A percentile compares a stretch with the other conserved stretches of the same genome.
phyloP scores from a whole-genome alignment of 768 basidiomycete species.

The Leccinum boreale region DNA sequence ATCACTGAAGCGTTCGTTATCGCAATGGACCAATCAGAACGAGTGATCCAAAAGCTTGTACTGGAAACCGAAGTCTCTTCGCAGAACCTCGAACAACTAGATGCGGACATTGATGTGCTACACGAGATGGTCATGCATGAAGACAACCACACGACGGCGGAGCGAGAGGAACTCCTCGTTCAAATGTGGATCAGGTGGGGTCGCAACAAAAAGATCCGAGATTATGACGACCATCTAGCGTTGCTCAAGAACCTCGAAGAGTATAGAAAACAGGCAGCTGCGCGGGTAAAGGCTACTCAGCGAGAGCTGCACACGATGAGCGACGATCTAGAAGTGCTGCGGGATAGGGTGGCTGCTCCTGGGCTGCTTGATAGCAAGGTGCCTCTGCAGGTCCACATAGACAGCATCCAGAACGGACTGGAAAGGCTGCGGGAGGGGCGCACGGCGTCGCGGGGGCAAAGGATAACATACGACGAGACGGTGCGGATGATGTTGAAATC shows the following conservation, averaged over 20 bases:
- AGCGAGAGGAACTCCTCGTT: slow-evolving; percentile 53
- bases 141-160: slow-evolving; percentile 41
- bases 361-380: slow-evolving; percentile 56
- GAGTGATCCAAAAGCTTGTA: slow-evolving; percentile 51
- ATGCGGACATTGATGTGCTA: slow-evolving; percentile 53
- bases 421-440: slow-evolving; percentile 55
- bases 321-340: slow-evolving; percentile 72
- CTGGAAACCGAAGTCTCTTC: slow-evolving; percentile 64
- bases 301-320: slow-evolving; percentile 61
- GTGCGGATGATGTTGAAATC: slow-evolving; percentile 23
- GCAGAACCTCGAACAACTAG: slow-evolving; percentile 56
- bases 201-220: slow-evolving; percentile 49
- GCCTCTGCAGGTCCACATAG: slow-evolving; percentile 73
- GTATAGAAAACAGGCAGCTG: slow-evolving; percentile 60
- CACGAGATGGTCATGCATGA: slow-evolving; percentile 63
- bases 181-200: slow-evolving; percentile 71
- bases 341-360: slow-evolving; percentile 69
- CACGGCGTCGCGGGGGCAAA: slow-evolving; percentile 46
- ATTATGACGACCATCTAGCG: slow-evolving; percentile 47
- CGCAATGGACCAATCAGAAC: slow-evolving; percentile 59
- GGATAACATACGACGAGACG: slow-evolving; percentile 38
- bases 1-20: slow-evolving; percentile 54
- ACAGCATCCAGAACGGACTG: slow-evolving; percentile 63
- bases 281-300: slow-evolving; percentile 64
- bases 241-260: slow-evolving; percentile 53